Evolutionary conservation across 768 basidiomycete genomes (phyloP), one percentile per base, ranked within the genome.

Genomic region (Termitomyces sp.): DNA sequence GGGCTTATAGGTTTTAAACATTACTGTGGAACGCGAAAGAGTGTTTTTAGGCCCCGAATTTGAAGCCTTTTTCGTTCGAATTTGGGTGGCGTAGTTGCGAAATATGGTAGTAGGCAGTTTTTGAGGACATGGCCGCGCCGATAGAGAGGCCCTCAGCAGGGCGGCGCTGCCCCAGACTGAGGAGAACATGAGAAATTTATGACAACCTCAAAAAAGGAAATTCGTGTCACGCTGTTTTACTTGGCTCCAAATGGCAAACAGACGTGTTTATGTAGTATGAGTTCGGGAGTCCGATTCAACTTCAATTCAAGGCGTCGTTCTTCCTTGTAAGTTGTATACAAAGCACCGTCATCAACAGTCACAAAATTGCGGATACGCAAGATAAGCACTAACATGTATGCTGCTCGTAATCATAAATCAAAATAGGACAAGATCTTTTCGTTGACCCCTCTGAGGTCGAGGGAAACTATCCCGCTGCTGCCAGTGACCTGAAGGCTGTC

Each of bases 1-100:
- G 62, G 94, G 93, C 65, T 94, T 93, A 75, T 91, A 95, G 20
- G 86, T 92, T 73, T 94, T 94, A 79, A 86, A 93, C 52, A 86
- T 73, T 42, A 73, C 73, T 23, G 78, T 70, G 43, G 77, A 76
- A 51, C 85, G 77, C 3, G 78, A 69, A 53, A 86, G 75, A 13
- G 81, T 79, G 18, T 64, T 63, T 25, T 69, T 59, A 23, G 76
- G 60, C 53, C 76, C 76, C 25, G 65, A 54, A 46, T 68, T 68
- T 3, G 48, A 36, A 65, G 68, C 67, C 45, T 65, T 64, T 58
- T 68, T 70, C 61, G 71, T 65, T 70, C 68, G 67, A 42, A 73
- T 68, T 61, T 72, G 67, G 4, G 74, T 72, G 40, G 73, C 75
- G 60, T 79, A 79, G 41, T 56, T 18, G 51, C 54, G 46, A 32